Percentiles rank a stretch among this genome's conserved stretches.
Conservation (phyloP, 257 asterid genomes). For the Solanum gracilifrons region DNA sequence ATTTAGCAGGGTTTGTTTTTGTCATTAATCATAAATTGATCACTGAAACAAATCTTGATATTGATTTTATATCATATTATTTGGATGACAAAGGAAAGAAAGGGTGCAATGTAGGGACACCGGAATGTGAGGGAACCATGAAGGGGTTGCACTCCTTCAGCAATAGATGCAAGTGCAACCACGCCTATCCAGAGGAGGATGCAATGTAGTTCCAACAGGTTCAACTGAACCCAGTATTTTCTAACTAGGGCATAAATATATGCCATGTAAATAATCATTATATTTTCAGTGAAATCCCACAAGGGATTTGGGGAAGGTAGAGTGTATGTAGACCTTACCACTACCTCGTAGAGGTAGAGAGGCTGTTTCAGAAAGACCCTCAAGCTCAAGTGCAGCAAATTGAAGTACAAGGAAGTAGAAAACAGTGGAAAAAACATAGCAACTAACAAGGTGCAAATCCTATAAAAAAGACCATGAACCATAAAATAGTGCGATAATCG, state of each 20-base stretch:
- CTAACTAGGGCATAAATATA: background rate
- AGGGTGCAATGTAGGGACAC: background rate
- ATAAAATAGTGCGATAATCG: background rate
- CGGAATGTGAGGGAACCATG: background rate
- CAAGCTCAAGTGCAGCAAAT: background rate
- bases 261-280: background rate
- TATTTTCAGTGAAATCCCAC: background rate
- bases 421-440: background rate
- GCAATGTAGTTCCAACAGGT: background rate
- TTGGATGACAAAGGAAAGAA: background rate
- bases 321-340: background rate
- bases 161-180: background rate
- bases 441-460: background rate
- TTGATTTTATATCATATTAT: background rate
- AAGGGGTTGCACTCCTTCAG: background rate
- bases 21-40: background rate
- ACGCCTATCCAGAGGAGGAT: background rate
- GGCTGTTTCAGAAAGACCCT: background rate
- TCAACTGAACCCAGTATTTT: background rate
- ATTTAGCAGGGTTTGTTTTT: background rate
- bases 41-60: background rate
- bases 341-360: background rate
- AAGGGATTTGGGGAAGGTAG: background rate
- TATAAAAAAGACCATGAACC: background rate
- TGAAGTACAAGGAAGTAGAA: background rate